Evolutionary conservation across 257 asterid genomes (phyloP).

Genomic region (Nemophila menziesii): DNA sequence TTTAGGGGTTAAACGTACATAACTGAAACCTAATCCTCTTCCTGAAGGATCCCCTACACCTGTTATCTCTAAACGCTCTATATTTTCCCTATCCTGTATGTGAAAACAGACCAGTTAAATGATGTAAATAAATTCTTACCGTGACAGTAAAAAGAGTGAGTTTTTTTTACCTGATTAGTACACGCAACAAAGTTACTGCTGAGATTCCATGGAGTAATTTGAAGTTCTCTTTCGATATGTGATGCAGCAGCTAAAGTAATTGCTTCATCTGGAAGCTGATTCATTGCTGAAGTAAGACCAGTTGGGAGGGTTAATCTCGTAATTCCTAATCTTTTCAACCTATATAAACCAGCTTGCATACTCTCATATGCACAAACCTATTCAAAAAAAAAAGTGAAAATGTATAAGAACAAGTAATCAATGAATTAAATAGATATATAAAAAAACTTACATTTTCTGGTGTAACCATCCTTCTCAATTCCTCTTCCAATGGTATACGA

Average conservation of each 20-base stretch:
- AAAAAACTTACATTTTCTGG: slow-evolving; percentile 75
- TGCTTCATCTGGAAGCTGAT: slow-evolving; percentile 99
- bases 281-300: slow-evolving; percentile 95
- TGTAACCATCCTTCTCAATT: slow-evolving; percentile 91
- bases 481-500: slow-evolving; percentile 94
- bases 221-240: slow-evolving; percentile 97
- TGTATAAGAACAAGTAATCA: no score
- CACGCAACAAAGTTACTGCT: slow-evolving; percentile 91
- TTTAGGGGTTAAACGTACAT: slow-evolving; percentile 78
- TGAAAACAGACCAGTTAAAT: neutral
- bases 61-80: slow-evolving; percentile 91
- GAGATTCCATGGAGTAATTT: slow-evolving; percentile 97
- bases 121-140: neutral
- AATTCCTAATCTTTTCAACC: slow-evolving; percentile 89
- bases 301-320: slow-evolving; percentile 62
- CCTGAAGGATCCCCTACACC: slow-evolving; percentile 99
- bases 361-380: slow-evolving; percentile 98
- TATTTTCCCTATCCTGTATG: slow-evolving; percentile 78
- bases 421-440: neutral
- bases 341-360: slow-evolving; percentile 93
- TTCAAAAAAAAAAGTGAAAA: neutral
- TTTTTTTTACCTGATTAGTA: slow-evolving; percentile 89
- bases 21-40: slow-evolving; percentile 97
- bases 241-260: slow-evolving; percentile 97
- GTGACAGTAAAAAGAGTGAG: no score